Conservation (phyloP, 352 stramenopile genomes). For the Pythium phragmitis region DNA sequence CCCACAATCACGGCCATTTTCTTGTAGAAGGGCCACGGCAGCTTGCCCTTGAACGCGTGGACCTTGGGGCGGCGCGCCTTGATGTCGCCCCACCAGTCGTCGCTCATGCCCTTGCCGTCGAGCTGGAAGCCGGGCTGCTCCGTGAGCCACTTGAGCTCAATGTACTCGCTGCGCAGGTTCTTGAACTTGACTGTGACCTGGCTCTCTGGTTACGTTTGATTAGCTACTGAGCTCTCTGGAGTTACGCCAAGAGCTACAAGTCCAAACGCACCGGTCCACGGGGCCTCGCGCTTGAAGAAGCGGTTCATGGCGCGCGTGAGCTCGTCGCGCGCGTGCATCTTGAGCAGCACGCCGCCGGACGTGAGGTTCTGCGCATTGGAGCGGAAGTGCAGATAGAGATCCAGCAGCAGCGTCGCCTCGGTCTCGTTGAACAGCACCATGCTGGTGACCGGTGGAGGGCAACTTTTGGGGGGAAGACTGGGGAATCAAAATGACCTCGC, state of each 20-base stretch:
- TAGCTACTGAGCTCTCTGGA: too few relatives aligned
- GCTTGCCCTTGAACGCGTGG: constrained; percentile 54
- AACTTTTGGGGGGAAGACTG: too few relatives aligned
- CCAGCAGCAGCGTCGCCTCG: constrained; percentile 49
- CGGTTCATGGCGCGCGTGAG: constrained; percentile 48
- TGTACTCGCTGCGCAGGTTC: constrained; percentile 60
- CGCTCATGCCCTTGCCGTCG: constrained; percentile 33
- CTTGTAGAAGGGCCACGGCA: constrained; percentile 49
- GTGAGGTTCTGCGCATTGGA: constrained; percentile 45
- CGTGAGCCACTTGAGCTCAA: constrained; percentile 44
- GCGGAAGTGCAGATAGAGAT: constrained; percentile 45
- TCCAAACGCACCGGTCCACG: constrained; percentile 31
- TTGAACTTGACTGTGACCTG: constrained; percentile 69
- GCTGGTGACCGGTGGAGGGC: neutral
- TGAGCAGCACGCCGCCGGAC: constrained; percentile 46
- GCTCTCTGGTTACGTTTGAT: constrained; percentile 24
- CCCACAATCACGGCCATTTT: constrained; percentile 49
- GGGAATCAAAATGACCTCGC: too few relatives aligned
- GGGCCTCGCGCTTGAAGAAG: constrained; percentile 32
- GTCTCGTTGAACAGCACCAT: constrained; percentile 65
- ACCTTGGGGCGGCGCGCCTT: constrained; percentile 45
- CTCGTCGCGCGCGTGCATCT: constrained; percentile 39
- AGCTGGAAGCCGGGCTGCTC: constrained; percentile 42
- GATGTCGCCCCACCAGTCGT: constrained; percentile 51
- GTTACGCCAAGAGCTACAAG: too few relatives aligned